Evolutionary conservation across 495 filamentous ascomycete genomes (phyloP).

Genomic region (Xylaria longipes): DNA sequence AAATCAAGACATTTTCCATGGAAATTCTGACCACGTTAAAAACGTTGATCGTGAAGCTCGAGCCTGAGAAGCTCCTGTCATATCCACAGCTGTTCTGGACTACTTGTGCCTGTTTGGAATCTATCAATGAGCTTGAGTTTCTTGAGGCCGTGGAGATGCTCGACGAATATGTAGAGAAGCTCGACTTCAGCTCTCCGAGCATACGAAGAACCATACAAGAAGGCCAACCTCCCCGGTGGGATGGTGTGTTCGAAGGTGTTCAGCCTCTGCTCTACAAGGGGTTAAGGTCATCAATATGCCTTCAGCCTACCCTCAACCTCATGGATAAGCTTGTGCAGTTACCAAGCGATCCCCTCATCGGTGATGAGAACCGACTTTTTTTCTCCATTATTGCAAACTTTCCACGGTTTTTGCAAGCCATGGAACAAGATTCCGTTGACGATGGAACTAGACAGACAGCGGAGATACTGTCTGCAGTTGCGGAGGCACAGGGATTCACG

Average conservation of each 20-base stretch:
- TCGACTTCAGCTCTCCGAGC: conserved; percentile 76
- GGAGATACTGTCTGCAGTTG: conserved; percentile 70
- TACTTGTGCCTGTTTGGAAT: conserved; percentile 92
- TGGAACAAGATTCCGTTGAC: conserved; percentile 68
- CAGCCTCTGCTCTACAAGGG: conserved; percentile 89
- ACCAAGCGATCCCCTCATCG: conserved; percentile 81
- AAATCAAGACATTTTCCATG: conserved; percentile 96
- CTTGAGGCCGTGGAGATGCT: conserved; percentile 90
- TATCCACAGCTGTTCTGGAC: conserved; percentile 98
- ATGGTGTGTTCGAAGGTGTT: conserved; percentile 85
- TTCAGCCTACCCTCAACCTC: conserved; percentile 75
- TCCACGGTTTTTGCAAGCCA: conserved; percentile 81
- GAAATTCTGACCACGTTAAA: conserved; percentile 95
- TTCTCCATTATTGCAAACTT: conserved; percentile 88
- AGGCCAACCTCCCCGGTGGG: conserved; percentile 84
- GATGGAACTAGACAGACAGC: conserved; percentile 65
- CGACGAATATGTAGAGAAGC: conserved; percentile 81
- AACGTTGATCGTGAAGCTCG: conserved; percentile 82
- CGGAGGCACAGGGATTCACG: conserved; percentile 69
- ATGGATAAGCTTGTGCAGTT: conserved; percentile 80
- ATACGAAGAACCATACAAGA: conserved; percentile 75
- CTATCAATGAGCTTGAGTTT: conserved; percentile 94
- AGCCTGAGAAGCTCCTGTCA: conserved; percentile 77
- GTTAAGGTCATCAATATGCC: conserved; percentile 81
- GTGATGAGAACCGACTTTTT: conserved; percentile 78